Evolutionary conservation across 169 alveolate genomes (phyloP).

Genomic region (Eimeria tenella): DNA sequence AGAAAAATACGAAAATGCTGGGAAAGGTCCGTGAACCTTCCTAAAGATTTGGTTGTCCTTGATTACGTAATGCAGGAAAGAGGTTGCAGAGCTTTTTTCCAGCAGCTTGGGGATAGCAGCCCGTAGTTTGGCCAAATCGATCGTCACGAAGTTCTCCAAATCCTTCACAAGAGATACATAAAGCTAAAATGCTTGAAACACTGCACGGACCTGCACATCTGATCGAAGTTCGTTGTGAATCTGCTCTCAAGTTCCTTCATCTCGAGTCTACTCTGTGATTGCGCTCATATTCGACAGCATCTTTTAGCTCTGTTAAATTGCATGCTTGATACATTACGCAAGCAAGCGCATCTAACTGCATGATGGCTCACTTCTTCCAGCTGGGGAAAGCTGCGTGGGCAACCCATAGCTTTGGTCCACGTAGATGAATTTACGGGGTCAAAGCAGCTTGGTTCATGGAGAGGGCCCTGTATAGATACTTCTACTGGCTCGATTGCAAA

Average conservation of each 20-base stretch:
- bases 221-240: too few species aligned
- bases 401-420: constrained; percentile 63
- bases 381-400: constrained; percentile 50
- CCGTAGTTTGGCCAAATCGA: constrained; percentile 72
- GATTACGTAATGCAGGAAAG: constrained; percentile 74
- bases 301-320: background rate
- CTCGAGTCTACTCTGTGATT: too few species aligned
- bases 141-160: constrained; percentile 26
- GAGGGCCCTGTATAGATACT: constrained; percentile 51
- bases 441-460: constrained; percentile 62
- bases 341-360: background rate
- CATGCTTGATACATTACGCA: background rate
- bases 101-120: constrained; percentile 54
- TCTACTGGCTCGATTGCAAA: constrained; percentile 30
- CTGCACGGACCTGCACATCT: too few species aligned
- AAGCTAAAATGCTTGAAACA: background rate
- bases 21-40: constrained; percentile 73
- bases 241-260: too few species aligned
- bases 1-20: constrained; percentile 70
- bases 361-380: constrained; percentile 48
- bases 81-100: constrained; percentile 40
- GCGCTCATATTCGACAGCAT: background rate
- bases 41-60: constrained; percentile 73
- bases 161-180: constrained; percentile 44
- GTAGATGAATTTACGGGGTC: constrained; percentile 41